Conservation (phyloP, 768 basidiomycete genomes). For the Auriscalpium vulgare region DNA sequence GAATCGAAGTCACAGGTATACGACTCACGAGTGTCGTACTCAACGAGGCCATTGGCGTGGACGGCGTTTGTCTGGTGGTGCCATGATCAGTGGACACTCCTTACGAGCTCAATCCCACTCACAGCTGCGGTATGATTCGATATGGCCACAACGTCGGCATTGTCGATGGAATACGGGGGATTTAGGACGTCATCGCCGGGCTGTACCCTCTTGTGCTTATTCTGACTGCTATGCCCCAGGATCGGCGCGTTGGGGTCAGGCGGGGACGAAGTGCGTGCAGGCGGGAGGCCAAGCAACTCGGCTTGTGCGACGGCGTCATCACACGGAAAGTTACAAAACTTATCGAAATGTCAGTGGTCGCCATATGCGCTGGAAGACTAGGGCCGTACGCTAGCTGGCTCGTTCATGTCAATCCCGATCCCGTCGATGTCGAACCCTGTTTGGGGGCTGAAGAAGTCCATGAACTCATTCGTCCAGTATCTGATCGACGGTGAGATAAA, state of each 20-base stretch:
- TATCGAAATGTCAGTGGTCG: not conserved
- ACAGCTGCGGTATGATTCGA: slow-evolving; percentile 50
- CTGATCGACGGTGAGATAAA: slow-evolving; percentile 20
- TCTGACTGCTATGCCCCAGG: slow-evolving; percentile 24
- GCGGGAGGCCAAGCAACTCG: slow-evolving; percentile 42
- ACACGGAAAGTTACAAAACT: slow-evolving; percentile 63
- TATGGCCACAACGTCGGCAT: slow-evolving; percentile 35
- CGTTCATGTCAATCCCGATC: slow-evolving; percentile 74
- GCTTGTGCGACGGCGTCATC: slow-evolving; percentile 54
- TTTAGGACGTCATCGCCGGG: slow-evolving; percentile 29
- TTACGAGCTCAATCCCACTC: slow-evolving; percentile 15
- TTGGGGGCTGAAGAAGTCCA: slow-evolving; percentile 42
- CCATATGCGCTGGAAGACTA: not conserved
- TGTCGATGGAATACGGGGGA: slow-evolving; percentile 54
- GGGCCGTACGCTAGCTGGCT: slow-evolving; percentile 50
- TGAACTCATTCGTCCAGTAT: slow-evolving; percentile 58
- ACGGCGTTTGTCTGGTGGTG: slow-evolving; percentile 25
- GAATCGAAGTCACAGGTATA: not conserved
- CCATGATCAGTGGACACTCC: not conserved
- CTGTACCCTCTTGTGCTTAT: slow-evolving; percentile 20
- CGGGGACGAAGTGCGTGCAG: slow-evolving; percentile 37
- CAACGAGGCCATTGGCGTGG: slow-evolving; percentile 49
- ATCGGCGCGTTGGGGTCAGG: slow-evolving; percentile 49
- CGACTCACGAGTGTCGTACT: slow-evolving; percentile 44
- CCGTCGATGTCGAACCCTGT: slow-evolving; percentile 61